phyloP scores from a whole-genome alignment of 2,329 filamentous ascomycete species.

The Hymenoscyphus infarciens region DNA sequence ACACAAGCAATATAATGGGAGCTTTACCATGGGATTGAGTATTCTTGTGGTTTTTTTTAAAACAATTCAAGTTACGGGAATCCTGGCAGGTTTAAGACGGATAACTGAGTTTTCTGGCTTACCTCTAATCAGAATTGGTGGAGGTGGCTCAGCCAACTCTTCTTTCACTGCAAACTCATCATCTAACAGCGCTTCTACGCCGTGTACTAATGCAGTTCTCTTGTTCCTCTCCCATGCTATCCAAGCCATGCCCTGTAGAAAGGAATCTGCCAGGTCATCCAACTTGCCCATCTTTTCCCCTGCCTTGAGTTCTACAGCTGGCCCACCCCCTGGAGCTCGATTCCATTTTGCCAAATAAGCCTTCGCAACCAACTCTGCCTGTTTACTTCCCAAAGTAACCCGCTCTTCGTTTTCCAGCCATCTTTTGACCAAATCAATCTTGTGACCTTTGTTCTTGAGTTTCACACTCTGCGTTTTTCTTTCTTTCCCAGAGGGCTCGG shows the following conservation, averaged over 20 bases:
- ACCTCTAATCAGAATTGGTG: not conserved
- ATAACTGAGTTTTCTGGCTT: not conserved
- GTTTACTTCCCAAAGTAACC: constrained; percentile 33
- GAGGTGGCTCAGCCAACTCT: too few species aligned
- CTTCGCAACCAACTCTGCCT: constrained; percentile 37
- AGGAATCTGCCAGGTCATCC: constrained; percentile 77
- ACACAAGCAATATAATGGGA: not conserved
- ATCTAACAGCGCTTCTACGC: constrained; percentile 33
- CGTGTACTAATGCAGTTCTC: constrained; percentile 33
- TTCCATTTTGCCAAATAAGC: constrained; percentile 37
- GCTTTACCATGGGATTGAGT: too few species aligned
- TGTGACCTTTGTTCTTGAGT: constrained; percentile 50
- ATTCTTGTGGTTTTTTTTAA: not conserved
- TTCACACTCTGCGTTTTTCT: constrained; percentile 42
- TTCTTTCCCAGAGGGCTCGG: constrained; percentile 32
- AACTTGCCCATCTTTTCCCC: constrained; percentile 52
- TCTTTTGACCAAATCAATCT: constrained; percentile 58
- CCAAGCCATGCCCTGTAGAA: constrained; percentile 76
- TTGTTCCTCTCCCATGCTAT: constrained; percentile 68
- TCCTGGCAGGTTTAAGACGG: not conserved
- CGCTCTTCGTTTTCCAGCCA: constrained; percentile 44
- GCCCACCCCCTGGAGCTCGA: constrained; percentile 26
- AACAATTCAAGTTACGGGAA: not conserved
- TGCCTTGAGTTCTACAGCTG: constrained; percentile 30
- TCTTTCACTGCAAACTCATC: constrained; percentile 7